Evolutionary conservation across 192 early-diverging fungal species (phyloP), one percentile per base, ranked within the genome.

Genomic region (Entomortierella beljakovae): DNA sequence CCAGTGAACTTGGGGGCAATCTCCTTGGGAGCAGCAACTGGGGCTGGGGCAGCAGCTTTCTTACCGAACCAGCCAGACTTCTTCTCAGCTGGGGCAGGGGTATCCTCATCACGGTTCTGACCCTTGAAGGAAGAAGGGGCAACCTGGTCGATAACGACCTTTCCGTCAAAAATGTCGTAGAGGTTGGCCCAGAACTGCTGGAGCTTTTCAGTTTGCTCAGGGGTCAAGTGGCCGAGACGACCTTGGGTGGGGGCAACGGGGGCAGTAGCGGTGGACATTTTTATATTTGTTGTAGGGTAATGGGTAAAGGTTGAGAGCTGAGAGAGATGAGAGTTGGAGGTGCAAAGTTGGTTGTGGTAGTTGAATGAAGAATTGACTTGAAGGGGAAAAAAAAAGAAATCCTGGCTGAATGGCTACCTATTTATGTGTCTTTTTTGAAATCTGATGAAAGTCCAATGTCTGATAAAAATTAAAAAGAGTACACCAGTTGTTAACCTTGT

Each of bases 141-240:
- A 34, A 68, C 70, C 57, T 79, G 75, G 34, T 79, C 75, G 42
- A 79, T 70, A n/a, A 48, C 52, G 38, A 61, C 63, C 69, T 65
- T 84, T 59, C 79, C 77, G 23, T 83, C 74, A 70, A 83, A 83
- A 60, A 81, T 70, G 25, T 81, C 70, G 48, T 80, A 67, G 20
- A 86, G 66, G 25, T 70, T 70, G 20, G 53, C 48, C 84, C 84
- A 86, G 66, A 86, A 64, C 32, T 75, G 51, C 52, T 86, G 83
- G 51, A 86, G 70, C 33, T 70, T 74, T 55, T 66, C 74, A 37
- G 71, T 80, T 62, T 86, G 82, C 49, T 81, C 70, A 33, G 70
- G 50, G 38, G 82, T 86, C 59, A 86, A 64, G 67, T 83, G 80
- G 56, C 80, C 83, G 42, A 79, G 75, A 32, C 75, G 75, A 32